phyloP scores from a whole-genome alignment of 805 yeast species.

The Scheffersomyces coipomensis region DNA sequence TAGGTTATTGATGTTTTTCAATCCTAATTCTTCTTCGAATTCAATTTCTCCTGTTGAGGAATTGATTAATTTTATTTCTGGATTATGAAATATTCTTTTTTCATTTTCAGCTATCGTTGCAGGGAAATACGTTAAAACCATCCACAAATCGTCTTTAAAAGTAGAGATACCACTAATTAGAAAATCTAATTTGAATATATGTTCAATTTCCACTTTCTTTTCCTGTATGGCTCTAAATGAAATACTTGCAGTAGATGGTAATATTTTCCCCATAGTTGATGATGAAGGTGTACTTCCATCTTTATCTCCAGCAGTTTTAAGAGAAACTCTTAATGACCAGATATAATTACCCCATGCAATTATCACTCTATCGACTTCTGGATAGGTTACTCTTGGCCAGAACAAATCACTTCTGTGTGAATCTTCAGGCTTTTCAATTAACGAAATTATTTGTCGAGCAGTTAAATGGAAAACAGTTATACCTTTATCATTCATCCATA shows the following conservation, averaged over 20 bases:
- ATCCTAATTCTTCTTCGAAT: conserved; percentile 74
- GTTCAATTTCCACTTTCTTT: conserved; percentile 47
- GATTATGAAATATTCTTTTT: conserved; percentile 41
- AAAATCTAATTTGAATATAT: conserved; percentile 43
- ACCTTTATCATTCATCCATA: conserved; percentile 87
- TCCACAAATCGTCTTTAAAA: conserved; percentile 68
- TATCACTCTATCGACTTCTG: conserved; percentile 63
- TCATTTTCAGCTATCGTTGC: conserved; percentile 24
- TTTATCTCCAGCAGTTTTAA: conserved; percentile 14
- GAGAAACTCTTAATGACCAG: conserved; percentile 61
- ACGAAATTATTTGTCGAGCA: conserved; percentile 47
- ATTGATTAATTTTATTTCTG: conserved; percentile 74
- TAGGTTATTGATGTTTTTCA: conserved; percentile 54
- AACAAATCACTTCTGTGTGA: conserved; percentile 71
- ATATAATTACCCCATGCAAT: conserved; percentile 83
- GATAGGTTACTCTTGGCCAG: conserved; percentile 73
- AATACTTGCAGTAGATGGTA: conserved; percentile 56
- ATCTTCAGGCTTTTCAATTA: conserved; percentile 55
- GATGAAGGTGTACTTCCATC: conserved; percentile 12
- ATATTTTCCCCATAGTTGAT: conserved; percentile 31
- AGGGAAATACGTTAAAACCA: conserved; percentile 55
- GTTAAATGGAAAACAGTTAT: conserved; percentile 63
- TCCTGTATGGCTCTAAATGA: conserved; percentile 48
- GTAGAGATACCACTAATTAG: conserved; percentile 76
- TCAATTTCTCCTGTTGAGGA: conserved; percentile 66